Conservation (phyloP, 306 rosid genomes). For the Cucumis hystrix region DNA sequence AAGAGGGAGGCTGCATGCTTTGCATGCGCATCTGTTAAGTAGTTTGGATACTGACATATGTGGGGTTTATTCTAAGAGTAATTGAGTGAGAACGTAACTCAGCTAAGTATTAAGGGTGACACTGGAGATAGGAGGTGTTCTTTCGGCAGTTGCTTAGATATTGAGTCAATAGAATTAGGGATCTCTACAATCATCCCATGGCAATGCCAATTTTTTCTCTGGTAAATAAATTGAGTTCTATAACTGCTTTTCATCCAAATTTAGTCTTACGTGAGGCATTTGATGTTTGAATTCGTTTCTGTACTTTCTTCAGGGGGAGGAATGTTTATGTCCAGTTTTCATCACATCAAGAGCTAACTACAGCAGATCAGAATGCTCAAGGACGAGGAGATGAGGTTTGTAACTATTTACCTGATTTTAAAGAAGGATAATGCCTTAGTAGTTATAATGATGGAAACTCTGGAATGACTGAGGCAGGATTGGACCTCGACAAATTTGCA, state of each 20-base stretch:
- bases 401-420: conserved; percentile 10
- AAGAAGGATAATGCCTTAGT: neutral
- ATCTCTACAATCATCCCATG: neutral
- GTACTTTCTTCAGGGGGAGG: conserved; percentile 60
- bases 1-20: neutral
- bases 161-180: neutral
- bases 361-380: conserved; percentile 81
- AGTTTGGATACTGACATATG: neutral
- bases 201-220: neutral
- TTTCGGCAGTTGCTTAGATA: neutral
- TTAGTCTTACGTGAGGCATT: neutral
- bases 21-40: neutral
- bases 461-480: neutral
- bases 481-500: neutral
- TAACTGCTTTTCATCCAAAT: neutral
- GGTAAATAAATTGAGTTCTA: neutral
- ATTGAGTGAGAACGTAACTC: neutral
- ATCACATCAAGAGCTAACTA: conserved; percentile 92
- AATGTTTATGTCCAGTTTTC: conserved; percentile 98
- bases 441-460: neutral
- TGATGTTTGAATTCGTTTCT: conserved; percentile 7
- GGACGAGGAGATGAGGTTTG: conserved; percentile 97
- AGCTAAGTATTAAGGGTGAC: neutral
- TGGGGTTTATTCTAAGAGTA: neutral
- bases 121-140: neutral